Percentiles rank a stretch among this genome's conserved stretches.
phyloP scores from a whole-genome alignment of 768 basidiomycete genomes.

The Trichaptum fuscoviolaceum region DNA sequence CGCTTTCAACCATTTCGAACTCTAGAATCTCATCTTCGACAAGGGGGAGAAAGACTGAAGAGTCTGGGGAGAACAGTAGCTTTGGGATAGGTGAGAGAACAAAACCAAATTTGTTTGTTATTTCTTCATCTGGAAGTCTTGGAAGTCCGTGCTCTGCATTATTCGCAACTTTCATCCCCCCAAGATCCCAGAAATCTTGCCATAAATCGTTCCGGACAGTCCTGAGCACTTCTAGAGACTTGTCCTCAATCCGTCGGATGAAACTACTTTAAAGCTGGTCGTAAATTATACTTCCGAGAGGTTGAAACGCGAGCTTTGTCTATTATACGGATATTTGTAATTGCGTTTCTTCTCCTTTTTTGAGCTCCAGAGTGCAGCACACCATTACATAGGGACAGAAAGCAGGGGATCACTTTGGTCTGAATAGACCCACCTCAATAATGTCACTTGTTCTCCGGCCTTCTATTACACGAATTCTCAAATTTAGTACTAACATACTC shows the following conservation, averaged over 20 bases:
- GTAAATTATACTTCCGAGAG: no score
- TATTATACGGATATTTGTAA: no score
- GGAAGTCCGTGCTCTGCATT: not conserved
- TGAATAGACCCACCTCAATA: no score
- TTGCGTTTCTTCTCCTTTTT: no score
- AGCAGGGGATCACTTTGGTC: no score
- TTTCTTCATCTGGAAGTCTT: conserved; percentile 1
- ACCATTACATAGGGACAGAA: no score
- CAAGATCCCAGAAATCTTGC: not conserved
- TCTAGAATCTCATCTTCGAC: not conserved
- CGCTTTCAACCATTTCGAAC: not conserved
- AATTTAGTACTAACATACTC: not conserved
- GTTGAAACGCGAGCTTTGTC: no score
- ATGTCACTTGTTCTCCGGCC: not conserved
- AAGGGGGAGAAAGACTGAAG: not conserved
- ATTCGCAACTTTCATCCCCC: not conserved
- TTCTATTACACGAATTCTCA: not conserved
- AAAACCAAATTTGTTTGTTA: not conserved
- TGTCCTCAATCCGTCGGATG: no score
- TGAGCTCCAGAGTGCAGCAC: no score
- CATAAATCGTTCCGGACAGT: not conserved
- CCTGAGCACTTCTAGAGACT: no score
- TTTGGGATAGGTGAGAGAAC: not conserved
- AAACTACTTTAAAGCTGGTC: no score
- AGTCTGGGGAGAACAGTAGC: not conserved